Base-by-base conservation (phyloP, 192 early-diverging fungal species). In the Backusella australiensis region DNA sequence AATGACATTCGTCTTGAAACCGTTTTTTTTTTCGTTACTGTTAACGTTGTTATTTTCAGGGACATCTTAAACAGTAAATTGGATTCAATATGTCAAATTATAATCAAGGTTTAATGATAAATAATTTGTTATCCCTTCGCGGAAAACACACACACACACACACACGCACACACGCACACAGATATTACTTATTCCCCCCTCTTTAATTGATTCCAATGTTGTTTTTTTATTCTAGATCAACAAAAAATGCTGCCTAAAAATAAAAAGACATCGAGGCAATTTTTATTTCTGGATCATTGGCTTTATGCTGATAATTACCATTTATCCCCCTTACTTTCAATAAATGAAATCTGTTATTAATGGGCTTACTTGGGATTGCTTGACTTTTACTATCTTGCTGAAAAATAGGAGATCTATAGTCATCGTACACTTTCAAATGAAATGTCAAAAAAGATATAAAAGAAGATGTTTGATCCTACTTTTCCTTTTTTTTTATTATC, bases 371-470 rank as follows among this genome's bases (percentile, higher is more conserved):
- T 63, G 26, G 26, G 3, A 63, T 63, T 63, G 12, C 1, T 63
- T 44, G 12, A 17, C 15, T 15, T 21, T 63, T 23, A 63, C 56
- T 63, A 63, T 63, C 21, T 63, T 63, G 23, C 56, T 63, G 56
- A 63, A 63, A 63, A 8, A 63, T 63, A 63, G 56, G 56, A 63
- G 56, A 63, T 63, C 21, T 12, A 3, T 11, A 59, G 12, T 63
- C 56, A 63, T 63, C 56, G 56, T 63, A 63, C 56, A 29, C 56
- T 63, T 63, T 63, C 56, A 63, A 63, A 63, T 63, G 8, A 63
- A 63, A 29, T 63, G 56, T 63, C 56, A 63, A 63, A 63, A 53
- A 63, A 63, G 56, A 63, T 63, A 63, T 63, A 63, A 63, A 63
- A 63, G 56, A 29, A 63, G 56, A 23, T 29, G 29, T 63, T 63